Evolutionary conservation across 169 alveolate species (phyloP).

Genomic region (Cryptosporidium sp.): DNA sequence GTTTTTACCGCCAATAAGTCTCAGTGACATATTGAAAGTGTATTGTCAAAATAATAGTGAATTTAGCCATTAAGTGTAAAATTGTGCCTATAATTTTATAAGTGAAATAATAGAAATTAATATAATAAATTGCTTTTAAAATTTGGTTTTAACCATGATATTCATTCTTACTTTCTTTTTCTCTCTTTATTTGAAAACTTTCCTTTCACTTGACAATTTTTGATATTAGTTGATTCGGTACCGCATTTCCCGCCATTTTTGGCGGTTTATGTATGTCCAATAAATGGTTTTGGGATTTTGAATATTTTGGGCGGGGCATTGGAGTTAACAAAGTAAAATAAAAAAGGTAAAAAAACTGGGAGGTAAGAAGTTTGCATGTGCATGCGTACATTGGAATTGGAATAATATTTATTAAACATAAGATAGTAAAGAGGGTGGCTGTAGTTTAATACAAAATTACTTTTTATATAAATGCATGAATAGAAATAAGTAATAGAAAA

Average conservation of each 20-base stretch:
- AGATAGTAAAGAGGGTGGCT: no score
- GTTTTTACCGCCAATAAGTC: conserved; percentile 8
- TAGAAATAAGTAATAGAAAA: no score
- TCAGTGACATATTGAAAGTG: neutral
- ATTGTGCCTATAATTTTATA: no score
- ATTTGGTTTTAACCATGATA: no score
- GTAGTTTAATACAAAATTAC: no score
- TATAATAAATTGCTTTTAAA: no score
- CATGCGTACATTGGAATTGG: neutral
- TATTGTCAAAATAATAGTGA: neutral
- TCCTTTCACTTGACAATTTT: neutral
- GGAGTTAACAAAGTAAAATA: no score
- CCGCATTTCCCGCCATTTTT: neutral
- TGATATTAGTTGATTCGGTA: neutral
- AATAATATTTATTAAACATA: no score
- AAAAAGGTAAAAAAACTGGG: neutral
- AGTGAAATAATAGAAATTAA: no score
- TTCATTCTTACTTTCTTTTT: no score
- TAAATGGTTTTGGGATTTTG: neutral
- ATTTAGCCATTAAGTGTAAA: no score
- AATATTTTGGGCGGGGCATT: neutral
- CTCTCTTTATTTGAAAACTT: neutral
- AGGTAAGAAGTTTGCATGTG: neutral
- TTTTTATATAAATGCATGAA: no score
- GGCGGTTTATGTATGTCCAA: neutral